These are phyloP conservation scores for Trametes cingulata DNA, from an alignment of 768 basidiomycete genomes.

Conservation along the genomic window DNA sequence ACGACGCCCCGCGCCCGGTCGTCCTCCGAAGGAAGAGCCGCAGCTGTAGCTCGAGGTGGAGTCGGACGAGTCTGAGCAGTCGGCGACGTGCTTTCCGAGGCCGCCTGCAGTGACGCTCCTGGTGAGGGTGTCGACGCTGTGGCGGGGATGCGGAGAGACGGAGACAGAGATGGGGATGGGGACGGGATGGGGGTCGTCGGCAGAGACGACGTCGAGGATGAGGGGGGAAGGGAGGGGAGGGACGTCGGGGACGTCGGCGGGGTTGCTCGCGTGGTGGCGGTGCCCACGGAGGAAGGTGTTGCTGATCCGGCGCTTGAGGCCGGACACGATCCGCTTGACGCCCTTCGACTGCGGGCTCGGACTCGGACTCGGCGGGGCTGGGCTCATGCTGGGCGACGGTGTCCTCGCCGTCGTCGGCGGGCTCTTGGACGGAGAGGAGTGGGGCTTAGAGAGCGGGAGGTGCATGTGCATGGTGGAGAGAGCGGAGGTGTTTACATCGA, in stretches of 20 bases:
- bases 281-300: slow-evolving; percentile 21
- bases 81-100: slow-evolving; percentile 3
- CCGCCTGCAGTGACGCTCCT: slow-evolving; percentile 8
- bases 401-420: not conserved
- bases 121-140: slow-evolving; percentile 10
- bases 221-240: not conserved
- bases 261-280: slow-evolving; percentile 9
- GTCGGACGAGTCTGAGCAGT: slow-evolving; percentile 9
- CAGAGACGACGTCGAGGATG: not conserved
- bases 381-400: not conserved
- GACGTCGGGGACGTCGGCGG: slow-evolving; percentile 1
- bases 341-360: slow-evolving; percentile 1
- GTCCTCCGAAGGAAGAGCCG: not conserved
- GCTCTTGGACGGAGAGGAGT: not conserved
- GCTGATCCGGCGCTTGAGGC: slow-evolving; percentile 25
- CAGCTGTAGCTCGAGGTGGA: slow-evolving; percentile 3
- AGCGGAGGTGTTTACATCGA: slow-evolving; percentile 2
- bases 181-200: not conserved
- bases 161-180: slow-evolving; percentile 10
- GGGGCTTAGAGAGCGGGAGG: not conserved
- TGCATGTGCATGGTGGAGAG: slow-evolving; percentile 7
- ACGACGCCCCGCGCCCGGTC: not conserved
- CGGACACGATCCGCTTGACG: slow-evolving; percentile 24
- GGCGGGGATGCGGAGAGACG: not conserved
- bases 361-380: not conserved